Evolutionary conservation across 148 eudicot genomes (phyloP), one percentile per base, ranked within the genome.

Genomic region (Suaeda aralocaspica): DNA sequence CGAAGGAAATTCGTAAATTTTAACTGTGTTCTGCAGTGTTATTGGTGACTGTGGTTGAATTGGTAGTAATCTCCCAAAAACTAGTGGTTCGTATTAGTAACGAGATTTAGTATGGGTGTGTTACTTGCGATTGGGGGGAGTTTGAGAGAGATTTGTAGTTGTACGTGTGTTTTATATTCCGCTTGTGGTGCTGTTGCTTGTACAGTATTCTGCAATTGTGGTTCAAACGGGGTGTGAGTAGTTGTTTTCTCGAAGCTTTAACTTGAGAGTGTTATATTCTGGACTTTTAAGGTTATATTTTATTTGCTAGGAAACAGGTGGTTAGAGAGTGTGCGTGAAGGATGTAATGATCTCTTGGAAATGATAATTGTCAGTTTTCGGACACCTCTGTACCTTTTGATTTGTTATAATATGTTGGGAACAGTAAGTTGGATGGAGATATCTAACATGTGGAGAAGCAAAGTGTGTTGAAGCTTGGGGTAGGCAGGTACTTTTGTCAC

Each of bases 1-100:
- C n/a, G n/a, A n/a, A n/a, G n/a, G n/a, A n/a, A n/a, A n/a, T n/a
- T n/a, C n/a, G n/a, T n/a, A n/a, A n/a, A n/a, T n/a, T n/a, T n/a
- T n/a, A n/a, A n/a, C n/a, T n/a, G n/a, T n/a, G n/a, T n/a, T n/a
- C n/a, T n/a, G n/a, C n/a, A n/a, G 39, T 42, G 21, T 70, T 30
- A 60, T 57, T 13, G 21, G 36, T 66, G 44, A 55, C 55, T 45
- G 16, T 51, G 30, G 26, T 26, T 51, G 68, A 64, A 59, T 71
- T 26, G 62, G 52, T 64, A 26, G 50, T 64, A 62, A 24, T 49
- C 46, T 4, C n/a, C 11, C 3, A 24, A 14, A n/a, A 11, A 11
- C 1, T 1, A 12, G 16, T 44, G 2, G 9, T 1, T 7, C 3
- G 15, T 3, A 12, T 46, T 46, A 46, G 1, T 42, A 14, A 31